Conservation (phyloP, 2,329 filamentous ascomycete genomes). For the Alternaria infectoria region DNA sequence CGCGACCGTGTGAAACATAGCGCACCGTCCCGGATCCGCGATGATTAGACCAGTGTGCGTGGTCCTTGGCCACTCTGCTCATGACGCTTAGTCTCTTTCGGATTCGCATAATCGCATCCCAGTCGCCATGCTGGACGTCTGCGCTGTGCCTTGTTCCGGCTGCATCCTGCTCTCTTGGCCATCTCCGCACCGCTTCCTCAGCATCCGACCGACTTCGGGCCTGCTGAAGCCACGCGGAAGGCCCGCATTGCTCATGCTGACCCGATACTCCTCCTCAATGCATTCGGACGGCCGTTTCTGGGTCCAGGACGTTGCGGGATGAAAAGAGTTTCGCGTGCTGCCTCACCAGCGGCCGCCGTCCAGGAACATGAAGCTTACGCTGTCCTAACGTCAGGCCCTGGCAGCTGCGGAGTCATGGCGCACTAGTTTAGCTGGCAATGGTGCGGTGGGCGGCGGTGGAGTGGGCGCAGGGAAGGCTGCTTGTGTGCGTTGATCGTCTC, state of each 20-base stretch:
- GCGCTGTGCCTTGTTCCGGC: constrained; percentile 23
- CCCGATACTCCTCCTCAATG: constrained; percentile 3
- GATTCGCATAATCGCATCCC: constrained; percentile 24
- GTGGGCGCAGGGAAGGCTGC: constrained; percentile 3
- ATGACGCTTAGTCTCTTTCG: constrained; percentile 23
- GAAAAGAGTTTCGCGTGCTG: constrained; percentile 28
- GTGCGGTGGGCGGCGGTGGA: constrained; percentile 32
- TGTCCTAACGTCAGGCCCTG: constrained; percentile 24
- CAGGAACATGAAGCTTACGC: constrained; percentile 40
- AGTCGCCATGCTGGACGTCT: constrained; percentile 33
- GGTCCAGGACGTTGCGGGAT: constrained; percentile 13
- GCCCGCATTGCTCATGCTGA: constrained; percentile 9
- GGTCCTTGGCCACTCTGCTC: constrained; percentile 15
- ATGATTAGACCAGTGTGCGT: constrained; percentile 20
- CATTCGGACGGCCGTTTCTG: constrained; percentile 22
- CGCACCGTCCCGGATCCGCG: constrained; percentile 44
- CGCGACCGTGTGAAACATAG: constrained; percentile 43
- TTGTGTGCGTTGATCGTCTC: constrained; percentile 43
- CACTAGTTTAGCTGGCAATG: constrained; percentile 29
- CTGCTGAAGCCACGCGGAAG: constrained; percentile 16
- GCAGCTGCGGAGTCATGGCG: constrained; percentile 26
- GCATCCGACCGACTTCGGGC: constrained; percentile 26
- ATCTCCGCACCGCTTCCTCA: constrained; percentile 29
- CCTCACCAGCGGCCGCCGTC: constrained; percentile 32
- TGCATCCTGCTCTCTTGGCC: constrained; percentile 19